Base-by-base conservation (phyloP, 2,329 filamentous ascomycete genomes). In the Fusarium lyarnte region DNA sequence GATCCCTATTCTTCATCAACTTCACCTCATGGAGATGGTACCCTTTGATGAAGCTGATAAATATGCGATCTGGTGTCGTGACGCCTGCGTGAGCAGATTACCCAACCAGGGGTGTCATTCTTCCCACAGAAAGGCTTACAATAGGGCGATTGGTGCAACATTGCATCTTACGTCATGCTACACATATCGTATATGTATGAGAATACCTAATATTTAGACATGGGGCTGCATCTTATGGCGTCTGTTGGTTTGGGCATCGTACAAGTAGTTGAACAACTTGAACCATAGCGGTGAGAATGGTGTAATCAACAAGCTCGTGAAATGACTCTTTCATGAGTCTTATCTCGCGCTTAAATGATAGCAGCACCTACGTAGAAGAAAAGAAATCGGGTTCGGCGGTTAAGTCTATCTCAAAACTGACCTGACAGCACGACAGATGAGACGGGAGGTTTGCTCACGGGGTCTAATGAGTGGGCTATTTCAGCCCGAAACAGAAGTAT, bases 381-480 rank as follows among this genome's bases (percentile, higher is more conserved):
- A 19, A 55, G 33, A 46, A 35, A 25, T 38, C 36, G 27, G 46
- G 43, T 66, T 73, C 23, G 51, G 70, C 61, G 46, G 66, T 63
- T 63, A 73, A 47, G 45, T 69, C 29, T 52, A 58, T 47, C n/a
- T 58, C 49, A 31, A 53, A 36, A 60, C 42, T 52, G 66, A 58
- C 53, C 47, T 73, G 66, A 73, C 52, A 62, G 43, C 25, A 38
- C 42, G 31, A 52, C 52, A 53, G 42, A 63, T 47, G 45, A 49
- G 64, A 66, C 33, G 47, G 53, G 69, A 73, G 70, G 70, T 70
- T 74, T 74, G 70, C 70, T 73, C 70, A 73, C 70, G 70, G 25
- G 70, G 70, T 66, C 58, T 53, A 55, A 59, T 58, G 38, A 70
- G 70, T 73, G 70, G 70, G 55, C 51, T 60, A 66, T 61, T 60